A percentile compares a stretch with the other conserved stretches of the same genome.
phyloP scores from a whole-genome alignment of 225 moss, liverwort and hornwort species.

The Sphagnum contortum region DNA sequence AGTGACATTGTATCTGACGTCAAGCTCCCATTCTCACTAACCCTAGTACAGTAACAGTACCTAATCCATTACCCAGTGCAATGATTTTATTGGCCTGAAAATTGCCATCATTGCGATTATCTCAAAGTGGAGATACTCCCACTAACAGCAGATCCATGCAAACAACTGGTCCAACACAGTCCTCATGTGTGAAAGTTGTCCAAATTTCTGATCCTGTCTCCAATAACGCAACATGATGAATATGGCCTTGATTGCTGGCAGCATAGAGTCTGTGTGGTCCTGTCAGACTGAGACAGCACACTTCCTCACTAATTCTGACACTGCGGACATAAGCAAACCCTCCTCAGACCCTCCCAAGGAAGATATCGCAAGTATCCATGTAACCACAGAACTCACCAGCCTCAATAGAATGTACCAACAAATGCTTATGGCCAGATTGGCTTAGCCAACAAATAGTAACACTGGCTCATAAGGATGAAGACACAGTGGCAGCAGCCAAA shows the following conservation, averaged over 20 bases:
- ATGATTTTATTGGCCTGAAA: slow-evolving; percentile 35
- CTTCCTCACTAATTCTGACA: slow-evolving; percentile 95
- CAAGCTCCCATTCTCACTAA: slow-evolving; percentile 30
- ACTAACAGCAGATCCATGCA: slow-evolving; percentile 69
- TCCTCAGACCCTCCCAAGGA: too few relatives aligned
- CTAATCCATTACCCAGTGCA: slow-evolving; percentile 72
- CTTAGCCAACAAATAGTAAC: too few relatives aligned
- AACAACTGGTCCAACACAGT: slow-evolving; percentile 68
- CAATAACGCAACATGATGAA: slow-evolving; percentile 57
- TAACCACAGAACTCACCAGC: too few relatives aligned
- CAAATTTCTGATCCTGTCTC: slow-evolving; percentile 42
- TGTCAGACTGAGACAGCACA: slow-evolving; percentile 71
- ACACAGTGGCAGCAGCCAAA: too few relatives aligned
- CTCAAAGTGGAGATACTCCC: slow-evolving; percentile 4
- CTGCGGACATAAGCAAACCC: slow-evolving; percentile 11
- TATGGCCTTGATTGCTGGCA: slow-evolving; percentile 78
- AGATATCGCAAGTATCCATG: too few relatives aligned
- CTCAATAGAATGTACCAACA: too few relatives aligned
- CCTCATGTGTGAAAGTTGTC: slow-evolving; percentile 43
- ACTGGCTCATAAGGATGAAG: too few relatives aligned
- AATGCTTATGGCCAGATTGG: too few relatives aligned
- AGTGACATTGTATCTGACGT: slow-evolving; percentile 39
- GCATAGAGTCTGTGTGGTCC: slow-evolving; percentile 62
- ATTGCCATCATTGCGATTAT: slow-evolving; percentile 10
- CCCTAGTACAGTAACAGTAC: slow-evolving; percentile 50